These are phyloP conservation scores for Acacia crassicarpa DNA, from an alignment of 306 rosid species.

Conservation along the genomic window DNA sequence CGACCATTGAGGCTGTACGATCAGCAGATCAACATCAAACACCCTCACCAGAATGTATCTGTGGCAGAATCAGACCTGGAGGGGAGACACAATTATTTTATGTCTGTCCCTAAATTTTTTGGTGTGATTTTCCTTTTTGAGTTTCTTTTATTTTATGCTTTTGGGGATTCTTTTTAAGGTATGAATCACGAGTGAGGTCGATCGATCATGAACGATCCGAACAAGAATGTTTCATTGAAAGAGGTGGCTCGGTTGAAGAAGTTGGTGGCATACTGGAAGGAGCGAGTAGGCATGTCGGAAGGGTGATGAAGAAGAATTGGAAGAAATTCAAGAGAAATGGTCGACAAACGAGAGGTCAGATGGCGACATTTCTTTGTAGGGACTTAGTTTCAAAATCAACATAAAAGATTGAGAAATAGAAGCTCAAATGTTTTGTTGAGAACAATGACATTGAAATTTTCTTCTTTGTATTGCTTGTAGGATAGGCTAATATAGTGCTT, in stretches of 20 bases:
- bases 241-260: slow-evolving; percentile 82
- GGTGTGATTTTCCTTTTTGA: neutral
- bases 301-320: slow-evolving; percentile 81
- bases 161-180: slow-evolving; percentile 45
- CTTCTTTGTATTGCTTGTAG: neutral
- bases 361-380: slow-evolving; percentile 67
- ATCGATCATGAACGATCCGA: slow-evolving; percentile 95
- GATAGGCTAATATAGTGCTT: slow-evolving; percentile 17
- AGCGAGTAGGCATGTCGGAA: slow-evolving; percentile 88
- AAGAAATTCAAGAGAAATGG: slow-evolving; percentile 77
- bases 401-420: neutral
- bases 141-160: neutral
- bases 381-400: neutral
- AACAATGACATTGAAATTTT: neutral
- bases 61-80: slow-evolving; percentile 85
- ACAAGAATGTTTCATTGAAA: slow-evolving; percentile 79
- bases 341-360: slow-evolving; percentile 59
- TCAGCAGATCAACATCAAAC: too few relatives aligned
- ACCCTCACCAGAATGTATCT: slow-evolving; percentile 50
- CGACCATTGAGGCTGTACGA: too few relatives aligned
- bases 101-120: slow-evolving; percentile 47
- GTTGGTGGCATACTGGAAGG: slow-evolving; percentile 81
- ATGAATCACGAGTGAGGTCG: slow-evolving; percentile 87
- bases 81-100: slow-evolving; percentile 83
- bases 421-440: neutral